Base-by-base conservation (phyloP, 371 early-diverging fungal genomes). In the Encephalitozoon romaleae region DNA sequence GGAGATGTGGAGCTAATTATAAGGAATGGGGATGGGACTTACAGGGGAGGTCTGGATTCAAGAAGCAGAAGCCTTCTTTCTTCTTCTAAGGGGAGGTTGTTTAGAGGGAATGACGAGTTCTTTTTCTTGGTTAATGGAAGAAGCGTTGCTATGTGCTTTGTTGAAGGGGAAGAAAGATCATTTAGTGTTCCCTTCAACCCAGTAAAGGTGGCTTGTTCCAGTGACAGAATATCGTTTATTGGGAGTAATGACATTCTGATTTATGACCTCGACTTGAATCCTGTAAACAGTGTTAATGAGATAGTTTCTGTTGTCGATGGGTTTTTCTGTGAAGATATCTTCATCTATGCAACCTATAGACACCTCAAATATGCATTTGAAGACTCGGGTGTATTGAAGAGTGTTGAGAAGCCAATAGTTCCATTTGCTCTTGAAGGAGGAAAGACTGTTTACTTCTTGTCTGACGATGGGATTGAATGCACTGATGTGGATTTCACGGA, bases 321-420 rank as follows among this genome's bases (percentile, higher is more conserved):
- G 9, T 90, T 91, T 23, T 93, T 95, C 92, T 93, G 93, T 82
- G 92, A 91, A 15, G 86, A 88, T 28, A 91, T 92, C 34, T 90
- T 98, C 72, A 84, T 96, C 52, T 98, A 96, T 86, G 90, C 95
- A 54, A 96, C 97, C 5, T 88, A 93, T 72, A 95, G 94, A 86
- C 99, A 96, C 82, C 88, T 98, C 82, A 96, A 96, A 86, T 98
- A 93, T 85, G 90, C 91, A n/a, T 88, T 95, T 77, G 89, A 90
- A 43, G 96, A 95, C 83, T 89, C 88, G 64, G 95, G 96, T 12
- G 93, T 93, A 74, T 90, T 96, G 63, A 89, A 92, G 41, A 96
- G 96, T 0, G 85, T 94, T 38, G 94, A 95, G 64, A 91, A 93
- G 80, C 93, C 93, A 11, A 88, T 95, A 5, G 94, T 94, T 81